Conservation (phyloP, 106 monocot species). For the Xerophyta viscosa region DNA sequence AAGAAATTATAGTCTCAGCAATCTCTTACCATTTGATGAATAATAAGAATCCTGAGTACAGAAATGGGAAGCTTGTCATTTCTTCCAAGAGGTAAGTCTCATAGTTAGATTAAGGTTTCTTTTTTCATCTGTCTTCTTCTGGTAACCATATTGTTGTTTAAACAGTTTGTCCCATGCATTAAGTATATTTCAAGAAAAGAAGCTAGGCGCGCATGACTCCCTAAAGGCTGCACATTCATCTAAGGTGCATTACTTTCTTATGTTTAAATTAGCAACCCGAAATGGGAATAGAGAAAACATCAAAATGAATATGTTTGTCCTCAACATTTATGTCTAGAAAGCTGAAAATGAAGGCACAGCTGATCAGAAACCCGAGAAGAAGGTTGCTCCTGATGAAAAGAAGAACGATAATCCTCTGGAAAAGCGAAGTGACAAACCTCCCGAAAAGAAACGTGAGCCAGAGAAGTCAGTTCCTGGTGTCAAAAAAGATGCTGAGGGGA, state of each 20-base stretch:
- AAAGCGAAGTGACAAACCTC: conserved; percentile 3
- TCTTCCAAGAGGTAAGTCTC: conserved; percentile 60
- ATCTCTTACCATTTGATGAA: conserved; percentile 79
- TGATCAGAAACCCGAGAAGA: conserved; percentile 14
- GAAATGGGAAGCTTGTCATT: conserved; percentile 82
- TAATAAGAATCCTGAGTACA: conserved; percentile 69
- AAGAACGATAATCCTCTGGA: conserved; percentile 14
- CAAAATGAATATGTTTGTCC: no score
- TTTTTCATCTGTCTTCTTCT: background rate
- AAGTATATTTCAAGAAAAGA: conserved; percentile 70
- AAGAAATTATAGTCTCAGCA: conserved; percentile 65
- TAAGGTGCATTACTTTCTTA: no score
- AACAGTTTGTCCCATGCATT: conserved; percentile 72
- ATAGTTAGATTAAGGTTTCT: background rate
- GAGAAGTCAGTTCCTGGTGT: conserved; percentile 36
- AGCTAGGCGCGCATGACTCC: conserved; percentile 30
- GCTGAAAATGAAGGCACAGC: conserved; percentile 19
- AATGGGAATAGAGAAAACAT: no score
- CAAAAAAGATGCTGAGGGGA: conserved; percentile 32
- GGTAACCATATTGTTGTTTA: background rate
- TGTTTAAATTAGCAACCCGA: no score
- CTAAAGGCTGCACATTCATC: no score
- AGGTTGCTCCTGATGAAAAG: conserved; percentile 16
- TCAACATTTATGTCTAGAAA: conserved; percentile 10
- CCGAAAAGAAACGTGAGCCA: conserved; percentile 47